These are phyloP conservation scores for Raphidocelis subcapitata DNA, from an alignment of 139 green algal species.

Conservation along the genomic window DNA sequence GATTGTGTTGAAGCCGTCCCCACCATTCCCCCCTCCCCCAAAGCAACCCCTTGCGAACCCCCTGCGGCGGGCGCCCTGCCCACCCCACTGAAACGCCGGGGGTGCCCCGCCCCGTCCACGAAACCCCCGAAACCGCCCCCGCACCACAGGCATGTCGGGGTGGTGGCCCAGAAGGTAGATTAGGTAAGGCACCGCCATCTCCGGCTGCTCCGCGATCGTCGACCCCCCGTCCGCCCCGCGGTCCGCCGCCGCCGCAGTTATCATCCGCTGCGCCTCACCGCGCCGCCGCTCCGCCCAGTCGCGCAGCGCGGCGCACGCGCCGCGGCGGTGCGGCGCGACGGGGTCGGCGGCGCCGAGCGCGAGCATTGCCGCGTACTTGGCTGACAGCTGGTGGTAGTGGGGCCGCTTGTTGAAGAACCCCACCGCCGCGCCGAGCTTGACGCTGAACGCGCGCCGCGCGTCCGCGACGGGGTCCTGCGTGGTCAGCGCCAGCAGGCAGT, in stretches of 20 bases:
- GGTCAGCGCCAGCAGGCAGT: slow-evolving; percentile 52
- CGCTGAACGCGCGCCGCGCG: slow-evolving; percentile 37
- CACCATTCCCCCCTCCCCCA: no score
- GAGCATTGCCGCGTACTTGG: slow-evolving; percentile 73
- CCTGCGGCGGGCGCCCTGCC: no score
- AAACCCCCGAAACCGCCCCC: neutral
- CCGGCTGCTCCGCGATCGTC: no score
- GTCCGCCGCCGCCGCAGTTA: slow-evolving; percentile 14
- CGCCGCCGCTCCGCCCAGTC: slow-evolving; percentile 33
- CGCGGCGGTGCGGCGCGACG: slow-evolving; percentile 25
- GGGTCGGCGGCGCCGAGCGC: slow-evolving; percentile 61
- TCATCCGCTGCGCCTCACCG: slow-evolving; percentile 13
- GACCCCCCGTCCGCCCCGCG: slow-evolving; percentile 16
- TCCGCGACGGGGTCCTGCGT: slow-evolving; percentile 65
- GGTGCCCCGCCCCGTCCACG: neutral
- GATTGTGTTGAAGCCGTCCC: no score
- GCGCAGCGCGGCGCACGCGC: slow-evolving; percentile 34
- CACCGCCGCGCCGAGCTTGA: neutral
- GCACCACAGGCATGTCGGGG: slow-evolving; percentile 74
- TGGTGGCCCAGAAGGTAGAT: slow-evolving; percentile 72
- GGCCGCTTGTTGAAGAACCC: slow-evolving; percentile 1
- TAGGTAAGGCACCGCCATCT: no score
- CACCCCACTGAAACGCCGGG: neutral
- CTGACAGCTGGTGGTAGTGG: slow-evolving; percentile 26
- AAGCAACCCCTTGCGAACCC: no score